These are phyloP conservation scores for Dioscorea zingiberensis DNA, from an alignment of 106 monocot species.

Conservation along the genomic window DNA sequence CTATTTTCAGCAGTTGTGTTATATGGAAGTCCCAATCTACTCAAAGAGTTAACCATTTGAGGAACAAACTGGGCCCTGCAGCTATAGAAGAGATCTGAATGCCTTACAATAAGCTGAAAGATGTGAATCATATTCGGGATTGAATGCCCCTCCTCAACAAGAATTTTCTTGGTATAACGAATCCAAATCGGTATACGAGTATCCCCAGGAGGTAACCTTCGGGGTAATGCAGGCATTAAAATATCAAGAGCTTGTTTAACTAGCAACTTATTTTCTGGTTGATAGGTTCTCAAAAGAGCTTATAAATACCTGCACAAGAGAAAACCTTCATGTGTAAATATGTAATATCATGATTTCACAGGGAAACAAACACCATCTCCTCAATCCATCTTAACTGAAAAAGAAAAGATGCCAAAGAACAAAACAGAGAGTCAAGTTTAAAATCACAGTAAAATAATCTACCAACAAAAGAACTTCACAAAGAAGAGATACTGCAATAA, in stretches of 20 bases:
- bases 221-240: conserved; percentile 95
- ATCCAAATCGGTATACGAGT: conserved; percentile 96
- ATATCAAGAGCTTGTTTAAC: conserved; percentile 99
- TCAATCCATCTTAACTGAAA: too few relatives aligned
- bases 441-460: too few relatives aligned
- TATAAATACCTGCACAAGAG: conserved; percentile 79
- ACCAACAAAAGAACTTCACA: too few relatives aligned
- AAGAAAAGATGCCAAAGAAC: too few relatives aligned
- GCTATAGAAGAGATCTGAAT: conserved; percentile 95
- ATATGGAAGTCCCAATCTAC: conserved; percentile 83
- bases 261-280: conserved; percentile 87
- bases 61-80: conserved; percentile 99
- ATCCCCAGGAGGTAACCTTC: conserved; percentile 89
- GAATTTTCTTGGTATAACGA: conserved; percentile 96
- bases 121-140: conserved; percentile 99
- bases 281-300: conserved; percentile 93
- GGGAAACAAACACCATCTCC: too few relatives aligned
- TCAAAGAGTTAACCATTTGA: conserved; percentile 99
- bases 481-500: too few relatives aligned
- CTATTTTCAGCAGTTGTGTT: conserved; percentile 93
- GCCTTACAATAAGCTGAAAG: conserved; percentile 96
- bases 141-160: conserved; percentile 98
- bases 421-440: too few relatives aligned
- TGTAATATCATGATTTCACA: too few relatives aligned
- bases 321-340: not conserved